Evolutionary conservation across 2,329 filamentous ascomycete genomes (phyloP), one percentile per base, ranked within the genome.

Genomic region (Arachnopeziza araneosa): DNA sequence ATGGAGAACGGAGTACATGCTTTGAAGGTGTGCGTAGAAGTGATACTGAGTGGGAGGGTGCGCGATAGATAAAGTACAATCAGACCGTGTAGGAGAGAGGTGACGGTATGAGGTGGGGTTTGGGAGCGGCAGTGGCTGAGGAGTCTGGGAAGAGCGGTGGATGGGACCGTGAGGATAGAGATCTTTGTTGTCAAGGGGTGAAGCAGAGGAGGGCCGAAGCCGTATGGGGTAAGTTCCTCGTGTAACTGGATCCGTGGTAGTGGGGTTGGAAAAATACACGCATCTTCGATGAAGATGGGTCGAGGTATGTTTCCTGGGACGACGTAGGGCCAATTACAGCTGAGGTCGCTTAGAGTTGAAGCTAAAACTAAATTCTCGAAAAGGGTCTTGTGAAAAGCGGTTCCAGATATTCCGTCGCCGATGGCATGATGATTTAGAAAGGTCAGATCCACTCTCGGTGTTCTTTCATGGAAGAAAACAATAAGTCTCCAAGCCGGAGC

Each of bases 401-500:
- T 59, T 52, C 55, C 56, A 52, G 59, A 61, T 12, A 63, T 26
- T 10, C 67, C 67, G 50, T 69, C 67, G 6, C 59, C 57, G 23
- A 69, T 60, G 0, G 62, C 67, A 54, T 67, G 66, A 24, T 67
- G 51, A 19, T 19, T 54, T 1, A 65, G 3, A 36, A 67, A 68
- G 7, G 61, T 50, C 17, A 68, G 53, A 54, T 67, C 63, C 17
- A 69, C 48, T 54, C 22, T 58, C 4, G 53, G 19, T 10, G 14
- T 2, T 10, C 52, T 48, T 10, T 54, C 58, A 51, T 67, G 58
- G 17, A 57, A 50, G 4, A 69, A n/a, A 24, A 66, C 58, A 2
- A 58, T 24, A 7, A 69, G 1, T 51, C 60, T 68, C 68, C 68
- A 69, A 0, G 59, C 60, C 6, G 67, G 67, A 30, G 61, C 63